Conservation (phyloP, 2,329 filamentous ascomycete species). For the Lithohypha guttulata region DNA sequence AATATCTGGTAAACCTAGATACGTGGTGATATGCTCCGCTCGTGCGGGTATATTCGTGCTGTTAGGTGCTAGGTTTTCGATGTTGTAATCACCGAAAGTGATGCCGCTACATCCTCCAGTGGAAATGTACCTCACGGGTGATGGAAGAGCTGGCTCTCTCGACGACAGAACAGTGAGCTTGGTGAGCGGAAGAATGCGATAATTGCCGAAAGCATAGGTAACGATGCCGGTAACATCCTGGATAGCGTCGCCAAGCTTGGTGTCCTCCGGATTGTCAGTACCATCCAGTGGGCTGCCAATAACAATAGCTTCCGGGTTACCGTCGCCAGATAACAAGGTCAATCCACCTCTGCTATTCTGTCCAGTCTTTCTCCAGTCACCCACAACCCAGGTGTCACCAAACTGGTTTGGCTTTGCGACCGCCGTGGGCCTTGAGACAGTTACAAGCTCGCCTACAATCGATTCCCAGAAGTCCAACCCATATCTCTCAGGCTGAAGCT, state of each 20-base stretch:
- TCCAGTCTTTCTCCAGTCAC: conserved; percentile 54
- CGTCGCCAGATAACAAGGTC: conserved; percentile 52
- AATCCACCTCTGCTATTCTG: conserved; percentile 53
- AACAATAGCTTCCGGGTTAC: conserved; percentile 58
- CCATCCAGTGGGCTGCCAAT: conserved; percentile 57
- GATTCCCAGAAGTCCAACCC: conserved; percentile 68
- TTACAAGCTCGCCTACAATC: conserved; percentile 56
- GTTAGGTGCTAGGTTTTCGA: conserved; percentile 54
- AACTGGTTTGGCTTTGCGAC: conserved; percentile 52
- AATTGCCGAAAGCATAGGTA: conserved; percentile 56
- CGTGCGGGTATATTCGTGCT: conserved; percentile 33
- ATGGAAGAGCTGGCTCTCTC: conserved; percentile 30
- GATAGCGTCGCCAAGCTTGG: conserved; percentile 54
- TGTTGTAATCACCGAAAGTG: conserved; percentile 58
- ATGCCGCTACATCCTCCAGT: conserved; percentile 49
- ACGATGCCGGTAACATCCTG: conserved; percentile 60
- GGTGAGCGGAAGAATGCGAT: conserved; percentile 55
- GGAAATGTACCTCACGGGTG: conserved; percentile 43
- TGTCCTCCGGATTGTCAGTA: conserved; percentile 46
- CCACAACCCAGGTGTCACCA: conserved; percentile 59
- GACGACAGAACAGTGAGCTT: conserved; percentile 40
- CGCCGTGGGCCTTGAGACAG: conserved; percentile 46
- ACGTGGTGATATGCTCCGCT: conserved; percentile 53
- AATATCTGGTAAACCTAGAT: conserved; percentile 52
- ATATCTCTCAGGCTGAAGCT: conserved; percentile 49